These are phyloP conservation scores for Mallotus repandus DNA, from an alignment of 441 rosid species.

Conservation along the genomic window DNA sequence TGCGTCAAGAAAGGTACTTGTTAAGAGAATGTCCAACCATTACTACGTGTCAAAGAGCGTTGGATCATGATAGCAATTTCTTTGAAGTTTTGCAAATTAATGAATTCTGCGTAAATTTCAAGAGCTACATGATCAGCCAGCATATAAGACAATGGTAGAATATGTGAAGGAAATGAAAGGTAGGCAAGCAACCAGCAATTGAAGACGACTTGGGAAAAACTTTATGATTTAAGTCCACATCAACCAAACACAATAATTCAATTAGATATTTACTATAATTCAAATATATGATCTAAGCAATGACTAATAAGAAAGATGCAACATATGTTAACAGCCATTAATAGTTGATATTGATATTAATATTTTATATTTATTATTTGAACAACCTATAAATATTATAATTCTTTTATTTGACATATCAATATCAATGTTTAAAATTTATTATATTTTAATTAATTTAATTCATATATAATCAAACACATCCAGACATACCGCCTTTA, in stretches of 20 bases:
- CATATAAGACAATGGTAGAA: not conserved
- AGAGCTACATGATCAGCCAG: not conserved
- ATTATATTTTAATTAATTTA: too few relatives aligned
- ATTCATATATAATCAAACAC: too few relatives aligned
- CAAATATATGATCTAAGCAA: not conserved
- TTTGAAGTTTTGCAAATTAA: conserved; percentile 1
- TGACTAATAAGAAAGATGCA: not conserved
- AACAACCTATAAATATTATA: too few relatives aligned
- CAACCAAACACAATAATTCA: not conserved
- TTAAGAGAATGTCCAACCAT: too few relatives aligned
- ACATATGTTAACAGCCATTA: too few relatives aligned
- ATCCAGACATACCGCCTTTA: too few relatives aligned
- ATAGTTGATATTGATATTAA: too few relatives aligned
- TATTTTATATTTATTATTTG: too few relatives aligned
- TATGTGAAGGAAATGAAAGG: not conserved
- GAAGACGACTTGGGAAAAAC: not conserved
- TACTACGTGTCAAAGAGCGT: not conserved
- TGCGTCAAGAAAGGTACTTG: too few relatives aligned
- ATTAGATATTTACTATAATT: too few relatives aligned
- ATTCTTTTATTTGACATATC: too few relatives aligned
- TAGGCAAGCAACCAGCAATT: not conserved
- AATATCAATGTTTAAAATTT: too few relatives aligned
- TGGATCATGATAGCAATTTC: not conserved
- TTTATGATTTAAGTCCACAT: not conserved
- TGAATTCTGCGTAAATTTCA: not conserved